Percentiles rank a stretch among this genome's conserved stretches.
These are phyloP conservation scores for Yamadazyma oceani DNA, from an alignment of 1,139 yeast species.

Conservation along the genomic window DNA sequence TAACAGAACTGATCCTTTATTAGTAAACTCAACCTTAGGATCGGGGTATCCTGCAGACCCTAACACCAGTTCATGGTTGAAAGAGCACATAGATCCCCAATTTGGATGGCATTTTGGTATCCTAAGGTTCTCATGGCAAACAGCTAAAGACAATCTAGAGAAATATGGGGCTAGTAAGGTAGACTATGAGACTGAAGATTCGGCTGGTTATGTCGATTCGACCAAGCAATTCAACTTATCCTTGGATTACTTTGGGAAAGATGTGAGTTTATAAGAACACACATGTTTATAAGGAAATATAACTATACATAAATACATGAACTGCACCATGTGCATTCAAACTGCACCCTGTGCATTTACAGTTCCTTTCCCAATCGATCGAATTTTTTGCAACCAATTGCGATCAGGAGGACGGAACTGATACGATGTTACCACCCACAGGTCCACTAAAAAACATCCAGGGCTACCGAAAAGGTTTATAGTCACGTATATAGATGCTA, in stretches of 20 bases:
- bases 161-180: conserved; percentile 49
- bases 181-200: conserved; percentile 35
- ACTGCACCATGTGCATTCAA: no score
- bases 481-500: no score
- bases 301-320: no score
- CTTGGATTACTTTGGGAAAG: background rate
- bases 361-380: no score
- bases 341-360: no score
- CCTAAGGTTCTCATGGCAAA: conserved; percentile 91
- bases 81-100: conserved; percentile 58
- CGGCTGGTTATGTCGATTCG: background rate
- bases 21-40: conserved; percentile 53
- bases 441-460: no score
- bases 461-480: no score
- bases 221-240: conserved; percentile 1
- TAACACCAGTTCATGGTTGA: conserved; percentile 73
- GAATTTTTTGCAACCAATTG: background rate
- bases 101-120: conserved; percentile 85
- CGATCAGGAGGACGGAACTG: no score
- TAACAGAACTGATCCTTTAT: conserved; percentile 20
- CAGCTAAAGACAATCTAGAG: conserved; percentile 72
- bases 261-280: background rate
- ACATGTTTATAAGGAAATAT: conserved; percentile 5
- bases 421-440: no score
- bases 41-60: conserved; percentile 97